Evolutionary conservation across 2,329 filamentous ascomycete species (phyloP), one percentile per base, ranked within the genome.

Genomic region (Botrytis tulipae): DNA sequence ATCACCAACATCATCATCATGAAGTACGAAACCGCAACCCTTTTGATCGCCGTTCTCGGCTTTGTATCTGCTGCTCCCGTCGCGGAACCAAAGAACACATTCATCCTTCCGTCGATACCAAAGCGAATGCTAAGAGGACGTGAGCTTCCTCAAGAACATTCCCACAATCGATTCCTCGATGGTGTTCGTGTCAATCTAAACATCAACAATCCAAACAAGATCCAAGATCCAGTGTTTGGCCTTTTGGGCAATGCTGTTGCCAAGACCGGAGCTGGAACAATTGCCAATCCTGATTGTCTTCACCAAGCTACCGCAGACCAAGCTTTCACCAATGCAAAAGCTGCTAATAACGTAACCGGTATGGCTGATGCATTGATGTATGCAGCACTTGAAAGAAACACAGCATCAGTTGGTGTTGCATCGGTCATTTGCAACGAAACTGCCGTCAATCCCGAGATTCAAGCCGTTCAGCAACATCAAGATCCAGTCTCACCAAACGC

Each of bases 371-470:
- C 88, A 32, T 83, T 90, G 74, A 82, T 88, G 73, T 89, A 84
- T 81, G 84, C 85, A 62, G 83, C 85, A 46, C 80, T 88, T 35
- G 89, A 91, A 84, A 86, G 88, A 73, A 91, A 91, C 82, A 91
- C 88, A 40, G 86, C 83, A 68, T 77, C 79, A 18, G 88, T 91
- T 74, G 89, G 89, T 68, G 81, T 84, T 62, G 85, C 84, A n/a
- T 89, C 87, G 65, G 87, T 85, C 46, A 81, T 86, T 67, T 92
- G 90, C 83, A 85, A 82, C 59, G 83, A 82, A 80, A 88, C 86
- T 78, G 88, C 90, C 25, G 84, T 84, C 73, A 92, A 92, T 82
- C 86, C 90, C 4, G 90, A 92, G 83, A 91, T 92, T 78, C 87
- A 85, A 42, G 88, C 88, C 61, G 80, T 92, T 74, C 82, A 84